Evolutionary conservation across 1,284 basidiomycete genomes (phyloP).

Genomic region (Ustilago curta): DNA sequence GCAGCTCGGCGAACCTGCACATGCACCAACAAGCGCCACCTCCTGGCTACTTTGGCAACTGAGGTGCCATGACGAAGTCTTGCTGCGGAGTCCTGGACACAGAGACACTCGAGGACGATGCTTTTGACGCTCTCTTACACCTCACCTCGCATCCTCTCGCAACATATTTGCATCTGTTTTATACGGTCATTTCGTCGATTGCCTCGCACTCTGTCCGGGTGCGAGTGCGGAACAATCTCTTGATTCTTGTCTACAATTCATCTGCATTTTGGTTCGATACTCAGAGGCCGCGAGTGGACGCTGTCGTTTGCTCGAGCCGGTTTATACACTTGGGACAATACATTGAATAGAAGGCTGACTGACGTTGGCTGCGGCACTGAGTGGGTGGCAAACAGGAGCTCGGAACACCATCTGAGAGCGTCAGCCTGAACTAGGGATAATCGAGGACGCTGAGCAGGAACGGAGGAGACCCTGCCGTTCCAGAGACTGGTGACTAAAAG

Average conservation of each 20-base stretch:
- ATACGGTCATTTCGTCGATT: too few species aligned
- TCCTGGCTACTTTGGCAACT: conserved; percentile 50
- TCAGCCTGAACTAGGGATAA: not conserved
- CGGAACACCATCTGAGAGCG: not conserved
- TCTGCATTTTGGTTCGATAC: too few species aligned
- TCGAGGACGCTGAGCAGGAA: not conserved
- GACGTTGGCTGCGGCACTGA: too few species aligned
- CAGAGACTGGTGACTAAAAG: not conserved
- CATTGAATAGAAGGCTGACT: too few species aligned
- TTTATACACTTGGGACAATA: too few species aligned
- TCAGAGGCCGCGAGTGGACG: too few species aligned
- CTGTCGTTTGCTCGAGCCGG: too few species aligned
- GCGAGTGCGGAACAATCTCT: too few species aligned
- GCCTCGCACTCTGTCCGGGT: too few species aligned
- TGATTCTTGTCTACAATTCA: too few species aligned
- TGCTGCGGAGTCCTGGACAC: not conserved
- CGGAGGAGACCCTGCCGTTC: conserved; percentile 5
- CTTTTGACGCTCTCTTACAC: not conserved
- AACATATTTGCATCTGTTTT: too few species aligned
- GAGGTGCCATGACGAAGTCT: not conserved
- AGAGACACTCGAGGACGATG: not conserved
- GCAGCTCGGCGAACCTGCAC: conserved; percentile 48
- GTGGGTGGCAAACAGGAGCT: not conserved
- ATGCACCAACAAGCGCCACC: conserved; percentile 42
- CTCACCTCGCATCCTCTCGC: too few species aligned